Evolutionary conservation across 2,329 filamentous ascomycete species (phyloP).

Genomic region (Xylariaceae sp.): DNA sequence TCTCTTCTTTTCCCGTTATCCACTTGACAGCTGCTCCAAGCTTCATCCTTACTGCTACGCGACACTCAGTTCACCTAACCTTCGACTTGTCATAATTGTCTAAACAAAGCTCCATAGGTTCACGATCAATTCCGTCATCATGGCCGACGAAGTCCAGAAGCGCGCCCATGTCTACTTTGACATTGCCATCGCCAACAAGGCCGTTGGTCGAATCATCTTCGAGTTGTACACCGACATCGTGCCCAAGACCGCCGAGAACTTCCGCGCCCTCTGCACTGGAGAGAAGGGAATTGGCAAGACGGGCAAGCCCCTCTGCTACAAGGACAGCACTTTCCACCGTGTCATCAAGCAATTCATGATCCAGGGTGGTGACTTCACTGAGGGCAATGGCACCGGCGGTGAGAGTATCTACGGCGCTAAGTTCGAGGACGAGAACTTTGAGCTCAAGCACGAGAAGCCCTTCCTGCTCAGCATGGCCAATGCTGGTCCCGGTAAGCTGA

Average conservation of each 20-base stretch:
- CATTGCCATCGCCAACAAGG: slow-evolving; percentile 70
- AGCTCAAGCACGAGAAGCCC: slow-evolving; percentile 83
- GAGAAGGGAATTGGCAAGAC: slow-evolving; percentile 81
- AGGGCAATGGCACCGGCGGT: slow-evolving; percentile 88
- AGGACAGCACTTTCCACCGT: slow-evolving; percentile 87
- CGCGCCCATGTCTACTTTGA: slow-evolving; percentile 87
- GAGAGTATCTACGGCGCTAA: slow-evolving; percentile 97
- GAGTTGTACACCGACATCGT: slow-evolving; percentile 75
- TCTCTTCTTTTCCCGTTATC: neutral
- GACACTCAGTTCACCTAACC: neutral
- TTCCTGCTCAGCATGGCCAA: slow-evolving; percentile 98
- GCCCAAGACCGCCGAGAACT: slow-evolving; percentile 95
- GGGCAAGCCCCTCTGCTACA: slow-evolving; percentile 87
- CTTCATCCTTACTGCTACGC: neutral
- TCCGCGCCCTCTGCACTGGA: slow-evolving; percentile 87
- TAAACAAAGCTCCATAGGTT: neutral
- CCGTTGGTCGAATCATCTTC: slow-evolving; percentile 75
- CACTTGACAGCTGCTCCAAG: neutral
- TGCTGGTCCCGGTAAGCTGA: slow-evolving; percentile 70
- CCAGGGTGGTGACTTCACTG: slow-evolving; percentile 94
- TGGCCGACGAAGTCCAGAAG: slow-evolving; percentile 37
- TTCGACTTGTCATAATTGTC: neutral
- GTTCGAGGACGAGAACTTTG: slow-evolving; percentile 96
- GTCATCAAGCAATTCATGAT: slow-evolving; percentile 99
- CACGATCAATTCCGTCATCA: slow-evolving; percentile 9